These are phyloP conservation scores for Zymoseptoria passerinii DNA, from an alignment of 2,329 filamentous ascomycete genomes.

Conservation along the genomic window DNA sequence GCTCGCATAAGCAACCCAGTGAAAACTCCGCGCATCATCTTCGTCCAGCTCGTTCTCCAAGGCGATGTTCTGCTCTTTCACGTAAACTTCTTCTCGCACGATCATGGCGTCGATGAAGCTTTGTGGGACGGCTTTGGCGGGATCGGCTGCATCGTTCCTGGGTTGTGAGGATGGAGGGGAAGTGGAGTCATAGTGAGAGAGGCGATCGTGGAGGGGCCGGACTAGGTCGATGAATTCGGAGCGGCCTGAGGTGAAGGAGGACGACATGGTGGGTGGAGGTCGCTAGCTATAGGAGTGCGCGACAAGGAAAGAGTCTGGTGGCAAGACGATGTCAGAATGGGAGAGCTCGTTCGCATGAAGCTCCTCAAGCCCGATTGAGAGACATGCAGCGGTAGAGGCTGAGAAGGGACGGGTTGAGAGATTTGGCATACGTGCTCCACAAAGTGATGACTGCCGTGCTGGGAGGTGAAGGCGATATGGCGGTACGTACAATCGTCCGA, in stretches of 20 bases:
- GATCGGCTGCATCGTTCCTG: conserved; percentile 25
- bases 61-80: conserved; percentile 48
- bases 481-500: not conserved
- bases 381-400: not conserved
- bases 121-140: conserved; percentile 33
- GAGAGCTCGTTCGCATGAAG: not conserved
- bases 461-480: not conserved
- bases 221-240: conserved; percentile 28
- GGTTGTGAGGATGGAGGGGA: conserved; percentile 22
- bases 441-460: not conserved
- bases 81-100: conserved; percentile 50
- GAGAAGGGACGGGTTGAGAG: not conserved
- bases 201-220: conserved; percentile 22
- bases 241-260: not conserved
- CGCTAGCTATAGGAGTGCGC: not conserved
- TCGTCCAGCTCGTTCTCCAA: conserved; percentile 67
- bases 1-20: conserved; percentile 78
- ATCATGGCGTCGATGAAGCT: conserved; percentile 48
- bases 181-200: conserved; percentile 26
- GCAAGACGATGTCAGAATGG: not conserved
- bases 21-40: conserved; percentile 70
- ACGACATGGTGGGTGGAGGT: not conserved
- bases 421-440: not conserved
- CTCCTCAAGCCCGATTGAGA: not conserved
- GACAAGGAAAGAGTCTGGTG: not conserved